Evolutionary conservation across 306 rosid genomes (phyloP), one percentile per base, ranked within the genome.

Genomic region (Canavalia ensiformis): DNA sequence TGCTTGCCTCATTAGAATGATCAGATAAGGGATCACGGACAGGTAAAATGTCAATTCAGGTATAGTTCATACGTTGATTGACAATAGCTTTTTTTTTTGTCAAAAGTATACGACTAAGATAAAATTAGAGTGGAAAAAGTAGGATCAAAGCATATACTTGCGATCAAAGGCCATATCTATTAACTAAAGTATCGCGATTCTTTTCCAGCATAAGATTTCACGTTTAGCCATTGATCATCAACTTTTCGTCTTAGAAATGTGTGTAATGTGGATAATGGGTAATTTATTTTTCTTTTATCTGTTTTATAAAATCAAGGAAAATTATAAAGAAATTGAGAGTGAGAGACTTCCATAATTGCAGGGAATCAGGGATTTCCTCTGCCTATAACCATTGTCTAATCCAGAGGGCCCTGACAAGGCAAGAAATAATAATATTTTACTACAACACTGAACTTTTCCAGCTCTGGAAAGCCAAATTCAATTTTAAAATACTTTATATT

Each of bases 31-130:
- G 31, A 76, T 71, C 39, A 12, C 25, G 3, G 71, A 75, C 54
- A 9, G 63, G 63, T 66, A 49, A 35, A 72, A 60, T 77, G 79
- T 72, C 81, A 74, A 78, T 77, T 86, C 82, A 57, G 37, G 10
- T 58, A 63, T 7, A 58, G 18, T 9, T 41, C 29, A 69, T 25
- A 33, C 25, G 4, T 51, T 75, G 79, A 76, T 76, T 76, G 83
- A 39, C 10, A 29, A 63, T 54, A 77, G 45, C 76, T 29, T 1
- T 11, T 9, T 67, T 9, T n/a, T 46, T 56, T 13, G 42, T 33
- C 49, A 45, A 8, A 46, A 10, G 18, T 44, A 56, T 12, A 44
- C 41, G 51, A 56, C 58, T 56, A 28, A 2, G 76, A 58, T 58
- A 35, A 72, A 72, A 42, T 35, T 18, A 34, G 76, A 37, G 65